Conservation (phyloP, 305 asterid species). For the Rubia tinctorum region DNA sequence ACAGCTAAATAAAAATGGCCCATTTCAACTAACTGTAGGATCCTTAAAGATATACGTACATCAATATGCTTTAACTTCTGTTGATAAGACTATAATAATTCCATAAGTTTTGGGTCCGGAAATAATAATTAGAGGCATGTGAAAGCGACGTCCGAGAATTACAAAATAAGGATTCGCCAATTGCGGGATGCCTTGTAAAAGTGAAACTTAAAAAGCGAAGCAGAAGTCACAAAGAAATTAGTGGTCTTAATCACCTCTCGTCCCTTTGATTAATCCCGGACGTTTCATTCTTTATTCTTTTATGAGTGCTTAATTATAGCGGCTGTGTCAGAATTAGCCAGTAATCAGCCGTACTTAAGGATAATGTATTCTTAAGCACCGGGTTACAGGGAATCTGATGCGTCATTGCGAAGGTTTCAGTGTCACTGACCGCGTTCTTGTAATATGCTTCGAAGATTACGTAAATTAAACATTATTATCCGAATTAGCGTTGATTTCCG, state of each 20-base stretch:
- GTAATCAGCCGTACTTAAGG: neutral
- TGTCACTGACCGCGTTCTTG: neutral
- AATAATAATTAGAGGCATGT: too few species aligned
- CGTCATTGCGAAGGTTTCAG: neutral
- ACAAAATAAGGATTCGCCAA: neutral
- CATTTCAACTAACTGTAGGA: neutral
- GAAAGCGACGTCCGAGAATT: neutral
- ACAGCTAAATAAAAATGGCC: neutral
- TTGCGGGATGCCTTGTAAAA: neutral
- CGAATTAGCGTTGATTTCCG: neutral
- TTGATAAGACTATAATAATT: neutral
- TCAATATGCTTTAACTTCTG: neutral
- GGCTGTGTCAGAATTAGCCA: neutral
- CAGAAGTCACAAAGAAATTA: neutral
- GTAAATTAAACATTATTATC: neutral
- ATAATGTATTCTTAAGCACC: neutral
- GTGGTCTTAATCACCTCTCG: neutral
- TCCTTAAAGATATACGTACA: neutral
- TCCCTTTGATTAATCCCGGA: neutral
- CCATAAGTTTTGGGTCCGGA: neutral
- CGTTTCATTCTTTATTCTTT: neutral
- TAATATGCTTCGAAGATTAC: neutral
- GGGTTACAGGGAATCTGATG: slow-evolving; percentile 3
- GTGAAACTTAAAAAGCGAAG: neutral
- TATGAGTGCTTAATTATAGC: neutral